phyloP scores from a whole-genome alignment of 225 moss, liverwort and hornwort species.

The Climacium dendroides region DNA sequence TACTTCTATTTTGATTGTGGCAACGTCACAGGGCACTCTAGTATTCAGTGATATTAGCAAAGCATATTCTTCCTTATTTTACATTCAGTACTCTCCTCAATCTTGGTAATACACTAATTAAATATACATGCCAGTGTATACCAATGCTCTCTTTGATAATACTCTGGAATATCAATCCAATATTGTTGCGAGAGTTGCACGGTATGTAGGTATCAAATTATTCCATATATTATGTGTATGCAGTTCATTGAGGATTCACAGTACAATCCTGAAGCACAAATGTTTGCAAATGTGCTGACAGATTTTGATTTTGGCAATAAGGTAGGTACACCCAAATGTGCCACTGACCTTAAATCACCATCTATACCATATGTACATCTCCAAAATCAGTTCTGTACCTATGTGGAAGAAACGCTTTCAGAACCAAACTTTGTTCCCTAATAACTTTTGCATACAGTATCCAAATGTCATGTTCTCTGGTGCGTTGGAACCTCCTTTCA shows the following conservation, averaged over 20 bases:
- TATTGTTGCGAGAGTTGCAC: background rate
- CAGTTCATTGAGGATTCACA: constrained; percentile 32
- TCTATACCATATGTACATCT: too few relatives aligned
- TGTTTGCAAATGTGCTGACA: constrained; percentile 19
- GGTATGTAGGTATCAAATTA: background rate
- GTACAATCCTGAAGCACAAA: constrained; percentile 29
- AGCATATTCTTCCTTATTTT: background rate
- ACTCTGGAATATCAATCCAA: background rate
- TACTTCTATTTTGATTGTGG: too few relatives aligned
- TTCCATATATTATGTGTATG: background rate
- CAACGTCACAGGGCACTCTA: too few relatives aligned
- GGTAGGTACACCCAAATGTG: too few relatives aligned
- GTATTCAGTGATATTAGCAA: background rate
- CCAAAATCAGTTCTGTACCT: too few relatives aligned
- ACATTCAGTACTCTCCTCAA: background rate
- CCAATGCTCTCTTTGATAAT: background rate
- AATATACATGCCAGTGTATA: background rate
- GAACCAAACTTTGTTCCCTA: too few relatives aligned
- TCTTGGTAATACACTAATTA: background rate
- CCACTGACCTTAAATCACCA: too few relatives aligned
- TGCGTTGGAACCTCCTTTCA: too few relatives aligned
- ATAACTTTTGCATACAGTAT: too few relatives aligned
- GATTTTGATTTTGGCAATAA: constrained; percentile 37
- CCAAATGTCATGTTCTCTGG: too few relatives aligned
- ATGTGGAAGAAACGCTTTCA: too few relatives aligned